Base-by-base conservation (phyloP, 164 flowering plant species). In the Umbellularia californica region DNA sequence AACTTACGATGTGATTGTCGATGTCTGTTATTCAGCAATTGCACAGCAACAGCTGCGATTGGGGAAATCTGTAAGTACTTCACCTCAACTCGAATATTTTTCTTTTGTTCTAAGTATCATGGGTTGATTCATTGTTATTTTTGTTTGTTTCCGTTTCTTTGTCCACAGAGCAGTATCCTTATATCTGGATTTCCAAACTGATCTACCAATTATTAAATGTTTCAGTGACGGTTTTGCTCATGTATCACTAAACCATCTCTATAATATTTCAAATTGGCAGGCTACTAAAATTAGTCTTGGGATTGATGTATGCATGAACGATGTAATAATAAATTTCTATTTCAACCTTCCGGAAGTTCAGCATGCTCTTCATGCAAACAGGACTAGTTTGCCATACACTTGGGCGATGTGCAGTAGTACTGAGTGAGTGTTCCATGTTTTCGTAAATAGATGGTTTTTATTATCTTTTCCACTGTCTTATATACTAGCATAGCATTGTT, bases 291-390 rank as follows among this genome's bases (percentile, higher is more conserved):
- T 89, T 1, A 95, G 99, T 81, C 65, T 90, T 25, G 99, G 97
- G 14, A 93, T 95, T 70, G 97, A 95, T 83, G 97, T 93, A 28
- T 95, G 97, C 81, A 87, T 92, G 88, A 86, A 74, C 79, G 83
- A 78, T 24, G 99, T 93, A 84, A 83, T 91, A 70, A 75, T 74
- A n/a, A n/a, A n/a, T 1, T 90, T 88, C 83, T 93, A 95, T 79
- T 87, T 93, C 75, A 93, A 93, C 81, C 97, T 93, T 77, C 99
- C 97, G 0, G 89, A 87, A 77, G 98, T 93, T 82, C 99, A 95
- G 80, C 80, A 81, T 76, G 96, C 98, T 71, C 93, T 95, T 78
- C 99, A 93, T 85, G 97, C 98, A 23, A 95, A 93, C 81, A 81
- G 92, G 35, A 95, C 97, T 3, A 84, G 83, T n/a, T 79, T 95